A percentile compares a stretch with the other conserved stretches of the same genome.
Conservation (phyloP, 441 rosid species). For the Capsella rubella region DNA sequence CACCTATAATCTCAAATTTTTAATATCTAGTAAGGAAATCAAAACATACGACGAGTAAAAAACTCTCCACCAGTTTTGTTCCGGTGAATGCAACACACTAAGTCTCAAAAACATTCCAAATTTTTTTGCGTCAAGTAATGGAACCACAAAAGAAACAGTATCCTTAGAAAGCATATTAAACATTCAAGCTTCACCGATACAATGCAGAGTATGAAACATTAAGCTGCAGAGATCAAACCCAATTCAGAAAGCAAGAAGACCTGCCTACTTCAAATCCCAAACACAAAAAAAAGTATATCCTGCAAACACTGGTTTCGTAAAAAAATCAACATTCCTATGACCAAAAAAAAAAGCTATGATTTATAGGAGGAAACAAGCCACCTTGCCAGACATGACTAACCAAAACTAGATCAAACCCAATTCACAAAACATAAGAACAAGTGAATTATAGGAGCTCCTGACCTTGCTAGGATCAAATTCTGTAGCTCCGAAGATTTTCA, state of each 20-base stretch:
- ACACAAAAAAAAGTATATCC: neutral
- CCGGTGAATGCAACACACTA: neutral
- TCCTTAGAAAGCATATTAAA: conserved; percentile 8
- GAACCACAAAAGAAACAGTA: conserved; percentile 16
- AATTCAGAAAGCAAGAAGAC: conserved; percentile 19
- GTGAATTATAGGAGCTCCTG: neutral
- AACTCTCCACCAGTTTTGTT: neutral
- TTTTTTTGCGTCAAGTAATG: neutral
- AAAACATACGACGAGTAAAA: neutral
- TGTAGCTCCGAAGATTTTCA: conserved; percentile 24
- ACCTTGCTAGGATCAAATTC: conserved; percentile 17
- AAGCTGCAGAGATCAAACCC: neutral
- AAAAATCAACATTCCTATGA: neutral
- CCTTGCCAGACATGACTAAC: neutral
- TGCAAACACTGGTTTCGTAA: neutral
- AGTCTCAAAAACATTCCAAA: neutral
- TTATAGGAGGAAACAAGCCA: conserved; percentile 1
- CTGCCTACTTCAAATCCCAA: neutral
- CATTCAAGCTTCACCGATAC: conserved; percentile 28
- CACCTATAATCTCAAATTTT: neutral
- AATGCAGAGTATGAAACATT: conserved; percentile 4
- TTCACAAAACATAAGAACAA: neutral
- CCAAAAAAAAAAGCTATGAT: neutral
- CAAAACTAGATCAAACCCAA: conserved; percentile 17
- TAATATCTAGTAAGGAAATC: conserved; percentile 2